Evolutionary conservation across 192 early-diverging fungal genomes (phyloP).

Genomic region (Coemansia aciculifera): DNA sequence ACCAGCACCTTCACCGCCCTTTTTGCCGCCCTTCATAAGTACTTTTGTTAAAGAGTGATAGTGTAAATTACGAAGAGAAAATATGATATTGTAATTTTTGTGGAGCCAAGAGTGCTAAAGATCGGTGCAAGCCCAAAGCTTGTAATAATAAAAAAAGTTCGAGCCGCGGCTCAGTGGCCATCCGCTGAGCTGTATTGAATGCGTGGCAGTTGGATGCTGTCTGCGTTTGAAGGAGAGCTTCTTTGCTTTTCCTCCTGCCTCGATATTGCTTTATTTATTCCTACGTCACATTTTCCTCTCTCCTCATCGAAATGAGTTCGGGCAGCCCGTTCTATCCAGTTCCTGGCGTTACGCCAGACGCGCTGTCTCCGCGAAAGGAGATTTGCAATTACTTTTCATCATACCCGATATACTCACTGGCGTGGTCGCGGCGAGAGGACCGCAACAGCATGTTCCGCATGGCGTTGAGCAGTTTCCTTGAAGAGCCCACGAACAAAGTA

Average conservation of each 20-base stretch:
- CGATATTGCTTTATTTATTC: not conserved
- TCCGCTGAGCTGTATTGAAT: not conserved
- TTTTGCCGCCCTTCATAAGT: conserved; percentile 33
- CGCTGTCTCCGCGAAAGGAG: conserved; percentile 62
- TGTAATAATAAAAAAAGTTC: not conserved
- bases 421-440: conserved; percentile 71
- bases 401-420: conserved; percentile 85
- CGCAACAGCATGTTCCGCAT: conserved; percentile 66
- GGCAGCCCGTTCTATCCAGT: conserved; percentile 45
- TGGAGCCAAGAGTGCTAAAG: not conserved
- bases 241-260: not conserved
- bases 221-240: not conserved
- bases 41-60: not conserved
- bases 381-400: conserved; percentile 79
- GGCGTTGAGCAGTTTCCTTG: conserved; percentile 78
- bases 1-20: conserved; percentile 12
- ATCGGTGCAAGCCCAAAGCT: not conserved
- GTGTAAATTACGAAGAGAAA: not conserved
- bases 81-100: conserved; percentile 1
- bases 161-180: not conserved
- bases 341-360: conserved; percentile 30
- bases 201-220: not conserved
- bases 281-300: not conserved
- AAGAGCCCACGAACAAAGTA: conserved; percentile 66
- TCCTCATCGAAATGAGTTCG: conserved; percentile 32